phyloP scores from a whole-genome alignment of 768 basidiomycete species.

The Lyophyllum shimeji region DNA sequence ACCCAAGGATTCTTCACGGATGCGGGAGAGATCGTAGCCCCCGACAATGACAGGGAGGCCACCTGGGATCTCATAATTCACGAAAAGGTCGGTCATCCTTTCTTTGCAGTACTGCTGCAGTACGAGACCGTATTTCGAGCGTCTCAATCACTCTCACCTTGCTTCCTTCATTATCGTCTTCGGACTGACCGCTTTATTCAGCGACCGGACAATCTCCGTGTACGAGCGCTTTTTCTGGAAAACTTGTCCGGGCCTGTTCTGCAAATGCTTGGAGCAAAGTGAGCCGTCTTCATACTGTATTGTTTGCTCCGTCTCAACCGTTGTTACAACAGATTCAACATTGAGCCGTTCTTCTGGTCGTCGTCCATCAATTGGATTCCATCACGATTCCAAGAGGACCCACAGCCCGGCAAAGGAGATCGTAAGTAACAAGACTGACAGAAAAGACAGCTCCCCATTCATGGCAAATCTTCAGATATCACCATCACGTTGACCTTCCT shows the following conservation, averaged over 20 bases:
- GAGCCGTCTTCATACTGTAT: slow-evolving; percentile 9
- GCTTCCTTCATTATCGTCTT: background rate
- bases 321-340: slow-evolving; percentile 43
- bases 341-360: slow-evolving; percentile 70
- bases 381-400: slow-evolving; percentile 57
- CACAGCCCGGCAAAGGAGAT: slow-evolving; percentile 40
- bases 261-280: slow-evolving; percentile 63
- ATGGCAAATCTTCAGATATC: slow-evolving; percentile 41
- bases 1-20: slow-evolving; percentile 35
- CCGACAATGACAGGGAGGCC: slow-evolving; percentile 22
- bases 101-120: background rate
- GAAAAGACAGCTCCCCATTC: background rate
- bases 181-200: slow-evolving; percentile 13
- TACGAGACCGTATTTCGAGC: background rate
- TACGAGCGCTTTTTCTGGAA: slow-evolving; percentile 53
- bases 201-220: slow-evolving; percentile 37
- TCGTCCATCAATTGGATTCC: slow-evolving; percentile 70
- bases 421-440: slow-evolving; percentile 36
- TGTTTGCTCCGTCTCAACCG: background rate
- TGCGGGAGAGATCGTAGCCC: slow-evolving; percentile 22
- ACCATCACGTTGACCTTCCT: slow-evolving; percentile 58
- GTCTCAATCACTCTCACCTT: background rate
- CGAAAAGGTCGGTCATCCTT: slow-evolving; percentile 25
- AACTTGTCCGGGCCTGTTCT: slow-evolving; percentile 51
- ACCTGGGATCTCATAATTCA: slow-evolving; percentile 39